Base-by-base conservation (phyloP, 2,329 filamentous ascomycete species). In the Ophiostoma perfectum region DNA sequence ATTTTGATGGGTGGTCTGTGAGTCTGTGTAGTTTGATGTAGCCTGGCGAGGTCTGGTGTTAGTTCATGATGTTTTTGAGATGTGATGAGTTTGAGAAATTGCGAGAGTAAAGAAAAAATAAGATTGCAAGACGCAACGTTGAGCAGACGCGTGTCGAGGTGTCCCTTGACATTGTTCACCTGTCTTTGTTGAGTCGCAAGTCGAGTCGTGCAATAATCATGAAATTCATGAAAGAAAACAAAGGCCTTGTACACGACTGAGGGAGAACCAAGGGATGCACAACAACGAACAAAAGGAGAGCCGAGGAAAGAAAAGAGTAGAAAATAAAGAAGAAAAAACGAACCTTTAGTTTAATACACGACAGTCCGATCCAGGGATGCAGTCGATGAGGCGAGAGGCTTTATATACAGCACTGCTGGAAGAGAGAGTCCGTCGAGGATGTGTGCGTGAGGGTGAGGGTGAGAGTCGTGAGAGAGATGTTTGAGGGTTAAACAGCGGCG, bases 1-100 rank as follows among this genome's bases (percentile, higher is more conserved):
- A 85, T 85, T 71, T 76, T 82, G 76, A 69, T 62, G 36, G 36
- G 5, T 47, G 39, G n/a, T 55, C 55, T 16, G 18, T 16, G 44
- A 47, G 11, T 16, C 52, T 36, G 8, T 41, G 41, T 39, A 66
- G 12, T 18, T 27, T 27, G 27, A 27, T 47, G n/a, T 38, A 12
- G n/a, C 39, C 16, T 5, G n/a, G 11, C 38, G 12, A 55, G 49
- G 18, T 55, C 11, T 66, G 42, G 16, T 66, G 38, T 66, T 52
- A 45, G 63, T 36, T 62, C n/a, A 42, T 63, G 60, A 63, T 41
- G 7, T 36, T 63, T n/a, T 3, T 42, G 60, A 36, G 45, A 36
- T 38, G 58, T 60, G 47, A 49, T 42, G 39, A 9, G 9, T 18
- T 2, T 47, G 47, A 52, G 16, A 52, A 2, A 52, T 18, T 47